These are phyloP conservation scores for Ophiostoma sp. DNA, from an alignment of 2,329 filamentous ascomycete species.

Conservation along the genomic window DNA sequence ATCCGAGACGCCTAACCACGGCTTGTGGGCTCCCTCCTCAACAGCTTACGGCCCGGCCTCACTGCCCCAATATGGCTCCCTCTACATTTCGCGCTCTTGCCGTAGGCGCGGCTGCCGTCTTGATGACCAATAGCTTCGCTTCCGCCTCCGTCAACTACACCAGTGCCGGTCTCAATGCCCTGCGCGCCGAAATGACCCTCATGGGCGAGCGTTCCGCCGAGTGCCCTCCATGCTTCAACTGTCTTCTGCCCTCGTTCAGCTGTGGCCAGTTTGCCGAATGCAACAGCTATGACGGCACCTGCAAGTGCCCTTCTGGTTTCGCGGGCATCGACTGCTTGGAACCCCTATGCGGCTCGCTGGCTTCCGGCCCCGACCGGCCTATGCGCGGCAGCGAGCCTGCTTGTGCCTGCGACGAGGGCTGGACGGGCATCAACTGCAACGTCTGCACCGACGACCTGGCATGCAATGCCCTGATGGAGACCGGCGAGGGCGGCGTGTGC, in stretches of 20 bases:
- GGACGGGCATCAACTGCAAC: constrained; percentile 97
- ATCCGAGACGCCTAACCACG: not conserved
- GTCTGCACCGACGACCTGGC: constrained; percentile 80
- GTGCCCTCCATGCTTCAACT: constrained; percentile 93
- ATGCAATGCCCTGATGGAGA: constrained; percentile 83
- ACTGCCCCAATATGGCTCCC: constrained; percentile 21
- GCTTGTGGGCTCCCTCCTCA: constrained; percentile 2
- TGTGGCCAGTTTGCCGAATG: constrained; percentile 89
- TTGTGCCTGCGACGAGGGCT: constrained; percentile 88
- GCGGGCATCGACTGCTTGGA: constrained; percentile 89
- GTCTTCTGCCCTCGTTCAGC: constrained; percentile 83
- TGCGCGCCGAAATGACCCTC: constrained; percentile 62
- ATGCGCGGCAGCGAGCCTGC: constrained; percentile 57
- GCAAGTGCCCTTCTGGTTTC: constrained; percentile 84
- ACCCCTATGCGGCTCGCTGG: constrained; percentile 84
- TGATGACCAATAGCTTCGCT: constrained; percentile 31
- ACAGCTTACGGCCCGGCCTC: no score
- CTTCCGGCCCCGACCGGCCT: constrained; percentile 71
- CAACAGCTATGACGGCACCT: constrained; percentile 86
- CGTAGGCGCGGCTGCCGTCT: constrained; percentile 40
- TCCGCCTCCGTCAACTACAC: constrained; percentile 47
- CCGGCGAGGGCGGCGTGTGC: constrained; percentile 76
- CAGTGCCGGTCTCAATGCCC: constrained; percentile 51
- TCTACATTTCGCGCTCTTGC: constrained; percentile 38
- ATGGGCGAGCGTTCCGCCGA: constrained; percentile 64